Base-by-base conservation (phyloP, 2,329 filamentous ascomycete species). In the Pyrenochaeta sp. region DNA sequence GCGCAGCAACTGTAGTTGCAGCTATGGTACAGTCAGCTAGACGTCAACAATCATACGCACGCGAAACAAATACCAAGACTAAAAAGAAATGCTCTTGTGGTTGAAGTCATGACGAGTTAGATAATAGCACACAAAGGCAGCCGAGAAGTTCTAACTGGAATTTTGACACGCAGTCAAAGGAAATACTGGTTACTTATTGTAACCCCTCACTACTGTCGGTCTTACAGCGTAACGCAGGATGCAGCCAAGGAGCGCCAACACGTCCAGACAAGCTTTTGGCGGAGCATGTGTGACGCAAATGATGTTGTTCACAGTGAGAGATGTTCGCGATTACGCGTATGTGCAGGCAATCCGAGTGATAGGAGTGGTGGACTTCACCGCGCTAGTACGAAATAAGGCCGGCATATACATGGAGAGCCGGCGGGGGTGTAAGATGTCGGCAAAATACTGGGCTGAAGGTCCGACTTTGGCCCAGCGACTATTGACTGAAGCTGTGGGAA, bases 401-500 rank as follows among this genome's bases (percentile, higher is more conserved):
- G 60, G 61, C 42, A 41, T 56, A 33, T 27, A 51, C 20, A 50
- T 57, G 58, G 71, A 73, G 71, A 74, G 71, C 71, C 71, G 68
- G 54, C 21, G 36, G 20, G 36, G 20, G 39, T 45, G 45, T 47
- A 30, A 53, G 39, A 63, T 56, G 56, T 71, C 70, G 70, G 69
- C 55, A 57, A 60, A 64, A 66, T 53, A 45, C 10, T 21, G 41
- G 27, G n/a, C n/a, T 39, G 21, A 61, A 66, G 41, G 54, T 29
- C 67, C 65, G 67, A 67, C 49, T 32, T 51, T 36, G 15, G 40
- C 23, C 20, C 32, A 17, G 29, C 18, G 10, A 32, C 30, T 31
- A 21, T 10, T 40, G 48, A 35, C 40, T 37, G 30, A 48, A 51
- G 44, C 49, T 32, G 46, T 47, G 48, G 39, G 36, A 30, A 45